Base-by-base conservation (phyloP, 768 basidiomycete species). In the Lentinus tigrinus region DNA sequence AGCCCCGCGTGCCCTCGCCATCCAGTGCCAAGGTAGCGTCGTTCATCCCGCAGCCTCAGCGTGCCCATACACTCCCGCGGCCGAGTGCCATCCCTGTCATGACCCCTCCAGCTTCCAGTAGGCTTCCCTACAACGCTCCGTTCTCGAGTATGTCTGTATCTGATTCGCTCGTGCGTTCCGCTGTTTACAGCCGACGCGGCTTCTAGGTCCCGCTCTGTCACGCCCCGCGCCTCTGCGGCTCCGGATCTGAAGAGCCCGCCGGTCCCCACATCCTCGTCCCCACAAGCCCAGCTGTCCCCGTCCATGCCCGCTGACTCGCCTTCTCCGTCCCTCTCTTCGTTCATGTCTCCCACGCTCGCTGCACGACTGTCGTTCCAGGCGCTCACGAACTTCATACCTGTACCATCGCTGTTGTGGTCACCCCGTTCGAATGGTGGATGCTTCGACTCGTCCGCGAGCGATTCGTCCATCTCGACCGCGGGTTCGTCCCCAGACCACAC, bases 311-410 rank as follows among this genome's bases (percentile, higher is more conserved):
- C 66, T 63, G 58, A 70, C 63, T 73, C 73, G 53, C 69, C 75
- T 59, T 69, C 75, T 59, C 74, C 81, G 52, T 73, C 78, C 64
- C 75, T 79, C 59, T 78, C 78, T 52, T 74, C 62, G 40, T 46
- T 81, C 54, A 81, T 79, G 73, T 75, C 80, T 57, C 80, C 78
- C 49, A 80, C 83, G 52, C 72, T 81, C 63, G 75, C 81, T 61
- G 73, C 84, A 70, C 82, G 82, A 74, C 74, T 83, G 60, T 81
- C 85, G 19, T 78, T 87, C 60, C 82, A 84, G 62, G 78, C 79
- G 55, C 65, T 89, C 66, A 81, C 85, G 62, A 85, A 78, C 70
- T 77, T 85, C 60, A 83, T 87, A 57, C 80, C 84, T 46, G 58
- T 69, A 34, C 70, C 77, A 48, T 73, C 79, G 39, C 40, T 65